Base-by-base conservation (phyloP, 148 eudicot genomes). In the Cornus controversa region DNA sequence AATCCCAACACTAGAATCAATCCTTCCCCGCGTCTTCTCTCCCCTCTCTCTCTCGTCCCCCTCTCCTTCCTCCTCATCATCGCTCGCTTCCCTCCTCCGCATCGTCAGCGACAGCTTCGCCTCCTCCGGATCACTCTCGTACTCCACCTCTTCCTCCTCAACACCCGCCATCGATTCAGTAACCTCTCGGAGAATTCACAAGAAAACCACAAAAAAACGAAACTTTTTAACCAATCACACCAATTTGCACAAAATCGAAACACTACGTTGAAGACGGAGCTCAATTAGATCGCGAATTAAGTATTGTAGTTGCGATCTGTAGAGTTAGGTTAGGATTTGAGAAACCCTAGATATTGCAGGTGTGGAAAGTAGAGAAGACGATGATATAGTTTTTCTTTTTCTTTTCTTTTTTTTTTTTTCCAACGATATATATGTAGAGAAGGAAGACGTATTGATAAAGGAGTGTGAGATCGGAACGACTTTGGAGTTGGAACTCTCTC, bases 61-160 rank as follows among this genome's bases (percentile, higher is more conserved):
- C 28, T 67, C 86, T 18, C 47, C 84, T 20, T 81, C 90, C 22
- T 81, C 93, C 70, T 95, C 99, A 18, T 96, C 99, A 64, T 93
- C 98, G 67, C 97, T 92, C 63, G 94, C 97, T 47, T 80, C 92
- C 67, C 90, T 89, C 78, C 97, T 79, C 27, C 98, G 89, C 97
- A 83, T 86, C 81, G 83, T 89, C 73, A 96, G 76, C 22, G 93
- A 85, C 80, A 85, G 69, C 89, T 88, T 90, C 23, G 88, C 91
- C 75, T 96, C 97, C 78, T 93, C 97, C 10, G 94, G 97, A 89
- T 96, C 99, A 78, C 98, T 93, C 87, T 91, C 98, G 78, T 93
- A 96, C 82, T 96, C 99, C 37, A 82, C 82, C 34, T 89, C 91
- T 40, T 86, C 89, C 20, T 83, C 91, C 47, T 60, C 73, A 64